These are phyloP conservation scores for Hyaloscypha finlandica DNA, from an alignment of 495 filamentous ascomycete species.

Conservation along the genomic window DNA sequence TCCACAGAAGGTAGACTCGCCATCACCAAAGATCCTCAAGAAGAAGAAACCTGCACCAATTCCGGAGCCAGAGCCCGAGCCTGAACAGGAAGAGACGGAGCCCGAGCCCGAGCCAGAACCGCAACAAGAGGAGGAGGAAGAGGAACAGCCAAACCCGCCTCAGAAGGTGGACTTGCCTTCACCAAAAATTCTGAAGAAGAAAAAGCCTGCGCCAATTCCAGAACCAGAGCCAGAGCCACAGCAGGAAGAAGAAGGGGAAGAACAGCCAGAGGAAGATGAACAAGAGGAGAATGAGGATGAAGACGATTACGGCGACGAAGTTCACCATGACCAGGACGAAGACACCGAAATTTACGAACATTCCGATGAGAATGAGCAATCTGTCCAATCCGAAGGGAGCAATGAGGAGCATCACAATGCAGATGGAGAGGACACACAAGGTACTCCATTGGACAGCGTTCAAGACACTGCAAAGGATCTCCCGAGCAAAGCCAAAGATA, in stretches of 20 bases:
- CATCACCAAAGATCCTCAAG: conserved; percentile 12
- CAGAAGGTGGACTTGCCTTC: no score
- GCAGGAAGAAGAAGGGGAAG: conserved; percentile 5
- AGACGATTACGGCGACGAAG: conserved; percentile 9
- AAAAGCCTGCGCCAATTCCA: conserved; percentile 13
- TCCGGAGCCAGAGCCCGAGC: conserved; percentile 14
- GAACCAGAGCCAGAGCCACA: conserved; percentile 6
- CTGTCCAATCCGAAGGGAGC: conserved; percentile 13
- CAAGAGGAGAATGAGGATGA: conserved; percentile 15
- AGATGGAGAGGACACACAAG: background rate
- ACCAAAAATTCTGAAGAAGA: conserved; percentile 13
- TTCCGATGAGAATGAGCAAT: conserved; percentile 13
- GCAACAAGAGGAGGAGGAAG: background rate
- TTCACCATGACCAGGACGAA: conserved; percentile 13
- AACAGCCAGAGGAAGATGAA: conserved; percentile 15
- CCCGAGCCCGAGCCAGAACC: background rate
- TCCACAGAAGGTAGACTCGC: conserved; percentile 12
- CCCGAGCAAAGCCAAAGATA: conserved; percentile 22
- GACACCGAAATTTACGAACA: conserved; percentile 13
- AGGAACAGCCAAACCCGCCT: conserved; percentile 1
- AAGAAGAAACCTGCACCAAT: conserved; percentile 19
- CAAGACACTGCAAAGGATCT: conserved; percentile 2
- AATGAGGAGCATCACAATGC: conserved; percentile 14
- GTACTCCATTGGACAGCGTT: background rate
- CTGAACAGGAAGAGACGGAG: background rate